Base-by-base conservation (phyloP, 164 flowering plant genomes). In the Taxillus chinensis region DNA sequence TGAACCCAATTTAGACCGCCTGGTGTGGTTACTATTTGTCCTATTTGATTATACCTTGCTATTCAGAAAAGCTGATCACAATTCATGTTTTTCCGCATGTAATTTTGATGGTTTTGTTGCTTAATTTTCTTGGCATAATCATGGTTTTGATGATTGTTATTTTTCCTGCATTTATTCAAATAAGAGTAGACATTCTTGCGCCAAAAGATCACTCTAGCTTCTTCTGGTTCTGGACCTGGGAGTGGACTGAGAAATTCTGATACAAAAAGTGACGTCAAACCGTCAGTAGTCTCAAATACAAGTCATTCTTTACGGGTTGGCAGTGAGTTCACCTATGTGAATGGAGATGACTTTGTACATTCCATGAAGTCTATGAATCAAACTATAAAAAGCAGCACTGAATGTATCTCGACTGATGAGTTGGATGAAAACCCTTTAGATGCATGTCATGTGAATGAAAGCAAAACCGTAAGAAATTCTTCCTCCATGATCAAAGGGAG, bases 181-280 rank as follows among this genome's bases (percentile, higher is more conserved):
- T 59, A 15, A 7, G 10, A 15, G 59, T 38, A 91, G 98, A 92
- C 98, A 58, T 87, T 89, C 68, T 67, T 92, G 67, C 92, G 98
- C 64, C 98, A 92, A 75, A 92, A 82, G 79, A 71, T 78, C 62
- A 87, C 83, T 55, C 72, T 92, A 45, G 82, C 91, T 55, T 77
- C 96, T 53, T 64, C 73, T 39, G 70, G 38, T 27, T 39, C 65
- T 41, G n/a, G 39, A 15, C 10, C 67, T n/a, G 70, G 59, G 16
- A 75, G 71, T 59, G 79, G 68, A 62, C 52, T 7, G 17, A 62
- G 40, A 59, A 73, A 66, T 64, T 50, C 63, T 67, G 75, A 55
- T 41, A 46, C 50, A 64, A 73, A 59, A 66, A 75, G 15, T 57
- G 75, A 62, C 38, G 65, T 38, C 50, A 64, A 66, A 15, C 46